Percentiles rank a stretch among this genome's conserved stretches.
Conservation (phyloP, 805 yeast genomes). For the Sungouiozyma ichnusensis region DNA sequence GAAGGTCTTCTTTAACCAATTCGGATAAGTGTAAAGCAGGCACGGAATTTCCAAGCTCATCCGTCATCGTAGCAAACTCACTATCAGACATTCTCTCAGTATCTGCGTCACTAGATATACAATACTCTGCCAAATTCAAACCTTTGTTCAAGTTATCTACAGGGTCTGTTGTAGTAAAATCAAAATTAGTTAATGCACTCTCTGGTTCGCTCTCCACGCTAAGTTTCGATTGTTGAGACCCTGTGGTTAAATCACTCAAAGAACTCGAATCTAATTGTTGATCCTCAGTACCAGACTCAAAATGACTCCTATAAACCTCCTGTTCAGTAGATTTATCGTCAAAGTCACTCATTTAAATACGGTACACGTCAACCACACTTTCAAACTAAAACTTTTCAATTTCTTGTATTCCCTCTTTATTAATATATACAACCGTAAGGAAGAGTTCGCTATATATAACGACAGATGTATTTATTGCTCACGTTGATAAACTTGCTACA, state of each 20-base stretch:
- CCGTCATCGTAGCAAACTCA: slow-evolving; percentile 31
- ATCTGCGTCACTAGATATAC: slow-evolving; percentile 65
- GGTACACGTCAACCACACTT: background rate
- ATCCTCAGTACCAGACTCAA: background rate
- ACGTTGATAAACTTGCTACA: no score
- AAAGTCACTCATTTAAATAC: background rate
- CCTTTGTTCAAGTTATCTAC: slow-evolving; percentile 38
- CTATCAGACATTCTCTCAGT: slow-evolving; percentile 58
- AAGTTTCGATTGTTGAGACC: background rate
- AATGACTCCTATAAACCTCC: background rate
- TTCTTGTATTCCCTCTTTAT: background rate
- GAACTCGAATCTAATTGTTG: background rate
- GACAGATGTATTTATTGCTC: background rate
- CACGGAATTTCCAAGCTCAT: slow-evolving; percentile 7
- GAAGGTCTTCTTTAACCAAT: slow-evolving; percentile 3
- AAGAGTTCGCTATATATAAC: no score
- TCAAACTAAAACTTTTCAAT: background rate
- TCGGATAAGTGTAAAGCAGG: background rate
- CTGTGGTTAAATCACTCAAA: background rate
- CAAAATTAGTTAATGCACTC: slow-evolving; percentile 20
- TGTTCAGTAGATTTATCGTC: background rate
- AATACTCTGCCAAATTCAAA: slow-evolving; percentile 32
- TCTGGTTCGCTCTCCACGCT: slow-evolving; percentile 12
- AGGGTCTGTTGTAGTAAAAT: slow-evolving; percentile 9
- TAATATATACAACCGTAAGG: background rate